Percentiles rank a stretch among this genome's conserved stretches.
phyloP scores from a whole-genome alignment of 805 yeast species.

The Komagataella mondaviorum region DNA sequence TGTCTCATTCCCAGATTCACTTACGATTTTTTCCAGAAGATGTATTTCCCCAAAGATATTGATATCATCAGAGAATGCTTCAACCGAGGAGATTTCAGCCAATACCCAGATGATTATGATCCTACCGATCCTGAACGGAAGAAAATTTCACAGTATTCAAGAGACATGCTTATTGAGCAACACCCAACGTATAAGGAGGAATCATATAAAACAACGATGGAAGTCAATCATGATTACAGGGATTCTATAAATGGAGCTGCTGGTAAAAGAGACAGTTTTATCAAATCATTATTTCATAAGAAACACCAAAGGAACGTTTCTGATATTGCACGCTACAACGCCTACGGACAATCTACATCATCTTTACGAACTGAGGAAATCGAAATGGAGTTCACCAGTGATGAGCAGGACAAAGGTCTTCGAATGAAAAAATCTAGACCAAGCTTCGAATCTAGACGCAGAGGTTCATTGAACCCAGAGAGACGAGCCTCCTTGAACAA shows the following conservation, averaged over 20 bases:
- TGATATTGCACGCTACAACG: constrained; percentile 16
- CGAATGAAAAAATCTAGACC: not conserved
- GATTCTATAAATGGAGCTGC: constrained; percentile 19
- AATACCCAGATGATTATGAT: constrained; percentile 56
- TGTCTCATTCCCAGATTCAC: constrained; percentile 61
- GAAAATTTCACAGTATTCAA: constrained; percentile 32
- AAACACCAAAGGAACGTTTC: constrained; percentile 7
- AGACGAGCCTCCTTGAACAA: constrained; percentile 4
- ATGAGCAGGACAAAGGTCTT: constrained; percentile 1
- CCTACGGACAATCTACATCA: constrained; percentile 16
- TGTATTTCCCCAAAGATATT: constrained; percentile 49
- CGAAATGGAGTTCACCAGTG: constrained; percentile 25
- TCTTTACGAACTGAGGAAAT: constrained; percentile 37
- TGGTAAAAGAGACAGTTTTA: constrained; percentile 23
- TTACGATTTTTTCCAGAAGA: constrained; percentile 38
- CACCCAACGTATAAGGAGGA: constrained; percentile 2
- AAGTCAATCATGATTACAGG: constrained; percentile 12
- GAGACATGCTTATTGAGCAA: constrained; percentile 16
- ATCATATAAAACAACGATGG: constrained; percentile 5
- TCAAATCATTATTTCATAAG: constrained; percentile 22
- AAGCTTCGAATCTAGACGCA: not conserved
- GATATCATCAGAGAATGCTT: constrained; percentile 68
- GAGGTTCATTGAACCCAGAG: constrained; percentile 9
- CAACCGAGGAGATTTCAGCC: constrained; percentile 49
- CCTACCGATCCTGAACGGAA: constrained; percentile 68